Evolutionary conservation across 1,139 yeast species (phyloP), one percentile per base, ranked within the genome.

Genomic region (Candida freyschussii): DNA sequence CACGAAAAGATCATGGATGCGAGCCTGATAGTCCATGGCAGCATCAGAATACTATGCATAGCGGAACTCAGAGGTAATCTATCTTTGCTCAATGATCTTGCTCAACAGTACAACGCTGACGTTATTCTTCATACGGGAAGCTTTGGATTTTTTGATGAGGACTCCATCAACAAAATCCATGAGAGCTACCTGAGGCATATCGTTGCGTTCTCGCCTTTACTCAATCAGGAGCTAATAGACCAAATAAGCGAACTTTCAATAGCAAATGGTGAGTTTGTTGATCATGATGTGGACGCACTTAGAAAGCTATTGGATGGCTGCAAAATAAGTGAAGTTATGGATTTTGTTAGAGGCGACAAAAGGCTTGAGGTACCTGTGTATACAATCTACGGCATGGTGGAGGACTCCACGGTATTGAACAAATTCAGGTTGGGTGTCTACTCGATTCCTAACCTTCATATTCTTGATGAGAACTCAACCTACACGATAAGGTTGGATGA

Each of bases 381-480:
- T 56, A 75, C 89, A 5, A 75, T 80, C 13, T 78, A 73, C 50
- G 93, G 93, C 0, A 80, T 83, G 45, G 67, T 79, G 34, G 94
- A 83, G 53, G 94, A 83, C 52, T 75, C 85, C 2, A 55, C 65
- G 8, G 81, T 83, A 14, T 60, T 83, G 27, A 72, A 75, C 44
- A 73, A 72, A 57, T 70, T 83, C 53, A 69, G 77, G 34, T 55
- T 62, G 30, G 81, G 80, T 9, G 60, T 63, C 12, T 69, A 73
- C 41, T 40, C 41, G 3, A 67, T 83, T 5, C 72, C 75, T 10
- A 82, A 83, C 50, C 58, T 83, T 36, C 59, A 62, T 47, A 55
- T 83, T 7, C 63, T 83, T 27, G 89, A 81, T 52, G 89, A 82
- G 49, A 59, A 61, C 25, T 59, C 59, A 23, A 53, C 67, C 17